A percentile compares a stretch with the other conserved stretches of the same genome.
Evolutionary conservation across 805 yeast genomes (phyloP).

Genomic region (Myxozyma neotropica): DNA sequence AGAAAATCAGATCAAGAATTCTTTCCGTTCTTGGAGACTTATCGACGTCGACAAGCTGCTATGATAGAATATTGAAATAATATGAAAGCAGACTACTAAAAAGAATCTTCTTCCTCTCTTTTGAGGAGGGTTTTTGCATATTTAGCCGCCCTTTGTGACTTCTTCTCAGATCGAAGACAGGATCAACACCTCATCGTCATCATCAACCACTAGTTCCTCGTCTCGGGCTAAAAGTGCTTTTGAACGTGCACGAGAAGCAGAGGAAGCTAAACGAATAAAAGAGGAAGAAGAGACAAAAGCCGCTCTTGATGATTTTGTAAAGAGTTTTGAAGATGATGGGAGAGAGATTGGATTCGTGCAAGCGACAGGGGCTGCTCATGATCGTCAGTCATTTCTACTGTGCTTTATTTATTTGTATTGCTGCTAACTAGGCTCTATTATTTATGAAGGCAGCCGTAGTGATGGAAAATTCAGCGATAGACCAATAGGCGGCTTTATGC

Average conservation of each 20-base stretch:
- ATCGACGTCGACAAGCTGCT: not conserved
- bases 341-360: conserved; percentile 3
- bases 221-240: conserved; percentile 14
- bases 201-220: not conserved
- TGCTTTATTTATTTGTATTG: too few species aligned
- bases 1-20: not conserved
- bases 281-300: conserved; percentile 24
- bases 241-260: conserved; percentile 23
- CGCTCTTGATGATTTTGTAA: conserved; percentile 31
- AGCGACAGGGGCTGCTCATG: not conserved
- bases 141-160: too few species aligned
- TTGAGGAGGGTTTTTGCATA: too few species aligned
- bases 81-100: too few species aligned
- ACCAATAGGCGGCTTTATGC: not conserved
- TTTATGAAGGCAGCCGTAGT: too few species aligned
- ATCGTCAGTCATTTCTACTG: too few species aligned
- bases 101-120: too few species aligned
- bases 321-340: conserved; percentile 21
- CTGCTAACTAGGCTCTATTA: too few species aligned
- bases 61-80: not conserved
- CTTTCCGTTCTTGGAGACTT: not conserved
- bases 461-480: too few species aligned
- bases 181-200: too few species aligned
- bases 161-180: not conserved
- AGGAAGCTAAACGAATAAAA: conserved; percentile 11